These are phyloP conservation scores for Sorghum bicolor DNA, from an alignment of 176 grass and related monocot genomes.

Conservation along the genomic window Sorghum_bicolor_NCBIv3 NC_012878.2:6233501-6234000, in stretches of 20 bases:
- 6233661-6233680: neutral
- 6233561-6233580: constrained; percentile 8
- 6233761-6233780: neutral
- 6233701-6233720: neutral
- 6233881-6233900: constrained; percentile 5
- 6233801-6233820: neutral
- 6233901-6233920: constrained; percentile 1
- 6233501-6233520: constrained; percentile 34
- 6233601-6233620: neutral
- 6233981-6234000: neutral
- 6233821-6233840: neutral
- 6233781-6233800: neutral
- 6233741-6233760: neutral
- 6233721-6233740: neutral
- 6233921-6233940: constrained; percentile 25
- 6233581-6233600: neutral
- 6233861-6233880: neutral
- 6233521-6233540: constrained; percentile 30
- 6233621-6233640: neutral
- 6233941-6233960: neutral
- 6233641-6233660: neutral
- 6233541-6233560: neutral
- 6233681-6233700: neutral
- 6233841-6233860: neutral
- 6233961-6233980: neutral